Base-by-base conservation (phyloP, 306 rosid genomes). In the Lathyrus tuberosus region DNA sequence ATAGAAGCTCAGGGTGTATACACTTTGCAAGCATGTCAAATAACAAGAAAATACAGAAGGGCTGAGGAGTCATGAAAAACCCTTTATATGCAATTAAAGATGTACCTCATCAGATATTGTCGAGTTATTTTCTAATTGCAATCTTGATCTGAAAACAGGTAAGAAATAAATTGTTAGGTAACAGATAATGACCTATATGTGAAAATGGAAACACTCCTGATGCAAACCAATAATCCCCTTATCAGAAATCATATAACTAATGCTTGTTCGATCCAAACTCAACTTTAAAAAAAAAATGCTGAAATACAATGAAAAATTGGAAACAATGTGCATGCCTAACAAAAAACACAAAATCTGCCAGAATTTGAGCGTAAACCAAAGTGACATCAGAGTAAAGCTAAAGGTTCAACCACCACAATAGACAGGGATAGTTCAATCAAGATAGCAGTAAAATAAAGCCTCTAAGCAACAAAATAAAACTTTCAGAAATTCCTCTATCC, bases 81-180 rank as follows among this genome's bases (percentile, higher is more conserved):
- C 61, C 8, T 40, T 30, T 14, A 69, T 46, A 69, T 33, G 35
- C 51, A 62, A 51, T 67, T 44, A 53, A 76, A 70, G 48, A 47
- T 75, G 72, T 77, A 86, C 91, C 91, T 83, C 83, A 2, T 83
- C 83, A 3, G 88, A 76, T 42, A 70, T 62, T 44, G 83, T 31
- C 46, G 71, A 16, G 14, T 64, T 75, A 74, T 41, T 73, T 26
- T 79, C 84, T 63, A 81, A 16, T 46, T 72, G 84, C 48, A 81
- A 67, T 5, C 78, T 81, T 59, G 91, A 83, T 81, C 91, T 86
- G 80, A 53, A 86, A 30, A 58, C 70, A 67, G 28, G 77, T 37
- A 43, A 54, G 20, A 48, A 72, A 67, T 47, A 31, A 80, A 54
- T 67, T 26, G 53, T 78, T 59, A 75, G 82, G 67, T 42, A 75